Evolutionary conservation across 1,139 yeast species (phyloP).

Genomic region (Suhomyces maxii): DNA sequence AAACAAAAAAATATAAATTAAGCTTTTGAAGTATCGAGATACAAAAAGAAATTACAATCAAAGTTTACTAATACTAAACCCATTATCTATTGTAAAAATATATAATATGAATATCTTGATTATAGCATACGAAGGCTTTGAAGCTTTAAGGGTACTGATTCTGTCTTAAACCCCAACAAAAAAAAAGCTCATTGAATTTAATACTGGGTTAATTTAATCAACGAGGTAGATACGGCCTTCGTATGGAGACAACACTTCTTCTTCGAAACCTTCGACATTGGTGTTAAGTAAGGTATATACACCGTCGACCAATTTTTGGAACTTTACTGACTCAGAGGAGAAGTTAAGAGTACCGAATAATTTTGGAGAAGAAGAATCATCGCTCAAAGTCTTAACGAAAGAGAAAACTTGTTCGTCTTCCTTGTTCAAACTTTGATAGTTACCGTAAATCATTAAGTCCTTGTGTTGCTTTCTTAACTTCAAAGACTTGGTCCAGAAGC

Average conservation of each 20-base stretch:
- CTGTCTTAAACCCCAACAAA: no score
- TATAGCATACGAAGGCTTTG: no score
- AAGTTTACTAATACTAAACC: no score
- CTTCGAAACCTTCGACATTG: constrained; percentile 26
- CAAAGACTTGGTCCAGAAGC: constrained; percentile 48
- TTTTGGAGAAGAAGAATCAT: constrained; percentile 15
- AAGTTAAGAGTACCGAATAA: constrained; percentile 50
- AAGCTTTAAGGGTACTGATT: no score
- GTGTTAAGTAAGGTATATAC: constrained; percentile 30
- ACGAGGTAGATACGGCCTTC: constrained; percentile 41
- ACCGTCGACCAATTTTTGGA: constrained; percentile 32
- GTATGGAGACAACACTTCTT: constrained; percentile 31
- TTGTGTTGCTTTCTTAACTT: constrained; percentile 44
- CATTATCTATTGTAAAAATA: no score
- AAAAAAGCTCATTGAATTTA: not conserved
- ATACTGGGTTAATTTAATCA: not conserved
- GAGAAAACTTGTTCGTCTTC: constrained; percentile 42
- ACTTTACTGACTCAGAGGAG: constrained; percentile 30
- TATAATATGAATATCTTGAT: no score
- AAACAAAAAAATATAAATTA: no score
- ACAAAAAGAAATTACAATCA: no score
- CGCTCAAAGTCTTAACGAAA: constrained; percentile 30
- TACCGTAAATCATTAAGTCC: constrained; percentile 51
- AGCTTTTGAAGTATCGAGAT: no score
- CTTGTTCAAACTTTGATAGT: constrained; percentile 40